Percentiles rank a stretch among this genome's conserved stretches.
Conservation (phyloP, 331 rosid species). For the Cucumis variabilis region DNA sequence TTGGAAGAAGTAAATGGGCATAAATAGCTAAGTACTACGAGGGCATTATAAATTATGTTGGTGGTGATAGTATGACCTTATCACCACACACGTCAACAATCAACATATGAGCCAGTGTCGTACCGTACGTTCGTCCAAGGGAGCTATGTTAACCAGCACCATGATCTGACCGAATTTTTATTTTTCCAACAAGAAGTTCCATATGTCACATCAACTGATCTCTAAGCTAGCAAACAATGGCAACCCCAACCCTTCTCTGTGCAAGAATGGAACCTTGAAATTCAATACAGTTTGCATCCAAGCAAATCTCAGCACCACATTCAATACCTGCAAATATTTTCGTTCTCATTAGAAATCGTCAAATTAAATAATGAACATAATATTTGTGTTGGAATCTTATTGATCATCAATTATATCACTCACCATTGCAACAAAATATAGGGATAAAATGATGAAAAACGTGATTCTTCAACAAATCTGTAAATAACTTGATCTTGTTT, state of each 20-base stretch:
- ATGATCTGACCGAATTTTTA: no score
- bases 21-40: no score
- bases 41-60: no score
- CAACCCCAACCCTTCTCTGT: constrained; percentile 50
- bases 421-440: constrained; percentile 70
- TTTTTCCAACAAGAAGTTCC: constrained; percentile 86
- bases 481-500: not conserved
- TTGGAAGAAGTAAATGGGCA: no score
- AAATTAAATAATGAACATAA: not conserved
- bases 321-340: constrained; percentile 51
- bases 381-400: not conserved
- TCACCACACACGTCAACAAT: no score
- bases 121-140: no score
- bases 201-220: constrained; percentile 72
- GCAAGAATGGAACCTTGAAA: constrained; percentile 48
- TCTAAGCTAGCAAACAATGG: constrained; percentile 60
- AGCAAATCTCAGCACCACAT: constrained; percentile 72
- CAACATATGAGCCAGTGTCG: no score
- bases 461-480: not conserved
- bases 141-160: no score
- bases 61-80: no score
- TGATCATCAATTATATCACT: constrained; percentile 20
- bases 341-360: not conserved
- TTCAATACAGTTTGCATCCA: constrained; percentile 68
- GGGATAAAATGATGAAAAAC: constrained; percentile 15